Conservation (phyloP, 805 yeast genomes). For the Danielia oregonensis region DNA sequence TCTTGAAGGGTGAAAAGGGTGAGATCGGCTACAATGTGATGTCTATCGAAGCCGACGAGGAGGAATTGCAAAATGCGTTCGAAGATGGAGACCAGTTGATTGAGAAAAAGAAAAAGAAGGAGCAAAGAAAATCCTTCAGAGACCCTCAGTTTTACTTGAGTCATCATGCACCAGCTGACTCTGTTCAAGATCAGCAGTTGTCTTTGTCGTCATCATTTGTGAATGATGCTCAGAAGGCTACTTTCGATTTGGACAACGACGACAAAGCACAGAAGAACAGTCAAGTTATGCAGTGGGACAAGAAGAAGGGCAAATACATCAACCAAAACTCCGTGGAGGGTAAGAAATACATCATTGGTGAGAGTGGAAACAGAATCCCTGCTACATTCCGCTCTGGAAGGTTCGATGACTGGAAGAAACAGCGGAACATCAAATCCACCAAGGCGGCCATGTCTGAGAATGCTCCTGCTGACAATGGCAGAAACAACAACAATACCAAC, state of each 20-base stretch:
- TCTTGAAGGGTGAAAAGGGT: constrained; percentile 47
- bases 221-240: constrained; percentile 77
- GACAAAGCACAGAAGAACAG: constrained; percentile 68
- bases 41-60: constrained; percentile 40
- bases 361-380: constrained; percentile 88
- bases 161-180: constrained; percentile 81
- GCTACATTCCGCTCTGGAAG: constrained; percentile 90
- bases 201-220: constrained; percentile 59
- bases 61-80: constrained; percentile 45
- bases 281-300: constrained; percentile 88
- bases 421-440: constrained; percentile 52
- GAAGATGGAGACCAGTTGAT: constrained; percentile 49
- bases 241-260: constrained; percentile 78
- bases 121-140: constrained; percentile 50
- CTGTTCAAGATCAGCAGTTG: constrained; percentile 78
- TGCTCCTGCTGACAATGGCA: constrained; percentile 39
- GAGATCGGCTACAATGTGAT: constrained; percentile 47
- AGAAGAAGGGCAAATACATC: constrained; percentile 84
- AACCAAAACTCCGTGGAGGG: constrained; percentile 70
- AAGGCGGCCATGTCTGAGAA: constrained; percentile 9
- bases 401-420: constrained; percentile 86
- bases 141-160: constrained; percentile 81
- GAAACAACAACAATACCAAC: constrained; percentile 22
- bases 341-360: constrained; percentile 87
- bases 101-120: constrained; percentile 21